These are phyloP conservation scores for Picea glauca DNA, from an alignment of 75 land plant species.

Conservation along the genomic window DNA sequence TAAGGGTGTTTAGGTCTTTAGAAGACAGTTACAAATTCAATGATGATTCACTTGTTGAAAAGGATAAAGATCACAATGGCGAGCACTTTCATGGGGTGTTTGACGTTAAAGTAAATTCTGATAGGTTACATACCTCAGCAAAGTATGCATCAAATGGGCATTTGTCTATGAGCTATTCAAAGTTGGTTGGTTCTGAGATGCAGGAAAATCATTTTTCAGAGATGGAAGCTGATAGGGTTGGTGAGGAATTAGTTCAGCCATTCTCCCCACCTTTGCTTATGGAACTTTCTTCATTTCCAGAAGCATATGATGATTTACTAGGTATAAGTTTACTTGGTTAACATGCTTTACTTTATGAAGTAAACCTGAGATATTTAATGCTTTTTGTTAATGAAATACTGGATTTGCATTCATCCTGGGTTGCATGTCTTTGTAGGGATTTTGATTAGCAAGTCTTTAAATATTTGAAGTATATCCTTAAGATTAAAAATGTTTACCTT, in stretches of 20 bases:
- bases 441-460: too few relatives aligned
- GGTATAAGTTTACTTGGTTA: neutral
- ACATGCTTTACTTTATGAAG: too few relatives aligned
- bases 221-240: neutral
- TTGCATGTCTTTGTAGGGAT: too few relatives aligned
- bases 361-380: too few relatives aligned
- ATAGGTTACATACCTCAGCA: constrained; percentile 7
- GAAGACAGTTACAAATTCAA: constrained; percentile 1
- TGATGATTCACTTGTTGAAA: neutral
- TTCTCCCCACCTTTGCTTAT: constrained; percentile 10
- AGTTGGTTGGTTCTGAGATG: neutral
- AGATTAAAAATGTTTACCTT: too few relatives aligned
- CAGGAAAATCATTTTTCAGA: neutral
- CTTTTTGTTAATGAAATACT: too few relatives aligned
- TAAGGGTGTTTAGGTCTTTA: constrained; percentile 4
- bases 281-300: constrained; percentile 13
- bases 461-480: too few relatives aligned
- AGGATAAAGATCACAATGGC: neutral
- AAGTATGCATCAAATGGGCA: constrained; percentile 1
- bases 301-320: constrained; percentile 11
- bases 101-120: neutral
- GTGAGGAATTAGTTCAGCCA: constrained; percentile 3
- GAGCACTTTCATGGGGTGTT: neutral
- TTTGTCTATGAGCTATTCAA: neutral
- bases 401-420: too few relatives aligned